Evolutionary conservation across 148 eudicot species (phyloP), one percentile per base, ranked within the genome.

Genomic region (Polygonum aviculare): DNA sequence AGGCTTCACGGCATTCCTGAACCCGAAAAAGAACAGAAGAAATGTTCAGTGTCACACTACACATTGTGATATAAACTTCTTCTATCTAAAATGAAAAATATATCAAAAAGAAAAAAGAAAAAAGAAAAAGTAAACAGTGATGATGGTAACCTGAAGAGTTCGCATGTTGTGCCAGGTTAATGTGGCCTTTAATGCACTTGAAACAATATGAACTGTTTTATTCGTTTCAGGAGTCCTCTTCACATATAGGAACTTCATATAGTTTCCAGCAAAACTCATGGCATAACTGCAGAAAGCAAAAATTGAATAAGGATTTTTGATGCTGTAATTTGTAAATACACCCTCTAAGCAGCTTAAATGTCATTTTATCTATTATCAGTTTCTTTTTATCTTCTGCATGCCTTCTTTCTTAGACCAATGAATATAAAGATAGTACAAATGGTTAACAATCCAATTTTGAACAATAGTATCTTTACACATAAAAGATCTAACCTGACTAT

Each of bases 1-100:
- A 89, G 52, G 97, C 99, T 86, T 95, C 99, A 55, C 99, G 96
- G 69, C 99, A 95, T 81, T 95, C 99, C 96, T 95, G 84, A 10
- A 36, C 59, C 71, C 39, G 73, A 75, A 40, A 80, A 8, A 41
- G 71, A n/a, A 15, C 10, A 39, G 40, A 67, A 35, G 15, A 67
- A 3, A 36, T 35, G 44, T 67, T 67, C 72, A 67, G 36, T 67
- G 72, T 19, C 44, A 36, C 44, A 36, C 5, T 16, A 18, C 72
- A 67, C 19, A 36, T 16, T 67, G 2, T 15, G 33, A 14, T 63
- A 63, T 57, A 22, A 7, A 21, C 14, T 7, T 19, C 21, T 7
- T 21, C 35, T 0, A 63, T 33, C 9, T 16, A 1, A 21, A 60
- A 4, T 1, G 12, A 60, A 60, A 26, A 5, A 72, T 45, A 9